phyloP scores from a whole-genome alignment of 768 basidiomycete genomes.

The Brasilioporus rufonigricans region DNA sequence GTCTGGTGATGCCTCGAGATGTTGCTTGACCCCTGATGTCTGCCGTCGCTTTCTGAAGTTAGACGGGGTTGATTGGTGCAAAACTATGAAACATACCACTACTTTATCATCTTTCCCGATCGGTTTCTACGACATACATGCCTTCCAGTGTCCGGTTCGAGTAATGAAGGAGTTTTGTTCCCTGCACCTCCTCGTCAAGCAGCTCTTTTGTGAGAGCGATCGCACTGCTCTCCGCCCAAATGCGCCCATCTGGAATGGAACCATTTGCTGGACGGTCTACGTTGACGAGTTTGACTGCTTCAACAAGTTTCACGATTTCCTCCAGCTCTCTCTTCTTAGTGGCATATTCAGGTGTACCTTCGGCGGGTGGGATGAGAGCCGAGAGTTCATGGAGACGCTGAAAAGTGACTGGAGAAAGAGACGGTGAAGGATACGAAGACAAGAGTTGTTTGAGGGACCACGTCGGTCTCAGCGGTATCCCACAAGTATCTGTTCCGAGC shows the following conservation, averaged over 20 bases:
- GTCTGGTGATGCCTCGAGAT: neutral
- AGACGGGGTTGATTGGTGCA: neutral
- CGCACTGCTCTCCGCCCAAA: constrained; percentile 40
- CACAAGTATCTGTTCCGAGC: constrained; percentile 49
- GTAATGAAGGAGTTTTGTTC: constrained; percentile 47
- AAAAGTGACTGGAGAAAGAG: constrained; percentile 54
- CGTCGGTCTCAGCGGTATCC: constrained; percentile 64
- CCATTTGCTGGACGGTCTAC: constrained; percentile 27
- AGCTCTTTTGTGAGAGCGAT: constrained; percentile 26
- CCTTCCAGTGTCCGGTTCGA: constrained; percentile 47
- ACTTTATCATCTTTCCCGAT: constrained; percentile 24
- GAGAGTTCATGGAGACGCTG: constrained; percentile 68
- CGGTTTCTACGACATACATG: constrained; percentile 62
- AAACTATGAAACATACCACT: constrained; percentile 4
- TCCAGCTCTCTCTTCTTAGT: constrained; percentile 59
- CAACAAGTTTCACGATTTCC: constrained; percentile 72
- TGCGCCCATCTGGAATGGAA: constrained; percentile 39
- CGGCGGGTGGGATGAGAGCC: constrained; percentile 64
- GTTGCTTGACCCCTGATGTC: neutral
- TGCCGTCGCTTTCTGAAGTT: neutral
- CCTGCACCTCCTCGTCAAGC: constrained; percentile 31
- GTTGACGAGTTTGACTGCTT: constrained; percentile 71
- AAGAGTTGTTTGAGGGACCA: constrained; percentile 81
- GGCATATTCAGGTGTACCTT: constrained; percentile 52
- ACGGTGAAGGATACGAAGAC: constrained; percentile 73